A percentile compares a stretch with the other conserved stretches of the same genome.
Conservation (phyloP, 2,329 filamentous ascomycete species). For the Colletotrichum scovillei region DNA sequence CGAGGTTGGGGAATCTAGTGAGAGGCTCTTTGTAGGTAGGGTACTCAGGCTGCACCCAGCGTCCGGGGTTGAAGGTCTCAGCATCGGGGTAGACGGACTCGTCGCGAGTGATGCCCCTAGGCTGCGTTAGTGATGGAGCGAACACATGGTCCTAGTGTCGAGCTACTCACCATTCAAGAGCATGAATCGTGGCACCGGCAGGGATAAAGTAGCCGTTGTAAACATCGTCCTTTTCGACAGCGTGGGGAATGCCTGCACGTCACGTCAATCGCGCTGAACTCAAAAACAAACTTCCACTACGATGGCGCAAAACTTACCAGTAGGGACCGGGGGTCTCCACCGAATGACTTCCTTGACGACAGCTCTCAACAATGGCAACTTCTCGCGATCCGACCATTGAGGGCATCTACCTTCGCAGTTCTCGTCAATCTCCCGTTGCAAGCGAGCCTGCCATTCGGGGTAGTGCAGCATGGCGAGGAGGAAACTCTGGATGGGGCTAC, state of each 20-base stretch:
- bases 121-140: constrained; percentile 39
- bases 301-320: constrained; percentile 47
- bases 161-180: constrained; percentile 40
- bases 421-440: constrained; percentile 54
- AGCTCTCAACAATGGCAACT: constrained; percentile 52
- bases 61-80: constrained; percentile 52
- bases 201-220: constrained; percentile 65
- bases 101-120: constrained; percentile 57
- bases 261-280: constrained; percentile 37
- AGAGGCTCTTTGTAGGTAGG: constrained; percentile 55
- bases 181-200: constrained; percentile 62
- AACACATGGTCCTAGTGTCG: background rate
- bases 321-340: constrained; percentile 66
- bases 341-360: constrained; percentile 58
- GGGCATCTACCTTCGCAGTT: constrained; percentile 55
- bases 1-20: constrained; percentile 50
- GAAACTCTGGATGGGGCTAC: constrained; percentile 53
- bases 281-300: background rate
- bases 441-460: constrained; percentile 47
- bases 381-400: constrained; percentile 50
- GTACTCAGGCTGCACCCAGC: constrained; percentile 51
- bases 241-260: constrained; percentile 57
- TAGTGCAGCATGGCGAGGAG: constrained; percentile 44
- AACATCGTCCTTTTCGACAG: constrained; percentile 61
- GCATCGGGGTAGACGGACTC: constrained; percentile 51